Base-by-base conservation (phyloP, 1,139 yeast species). In the Yamadazyma spencermartinsiae region DNA sequence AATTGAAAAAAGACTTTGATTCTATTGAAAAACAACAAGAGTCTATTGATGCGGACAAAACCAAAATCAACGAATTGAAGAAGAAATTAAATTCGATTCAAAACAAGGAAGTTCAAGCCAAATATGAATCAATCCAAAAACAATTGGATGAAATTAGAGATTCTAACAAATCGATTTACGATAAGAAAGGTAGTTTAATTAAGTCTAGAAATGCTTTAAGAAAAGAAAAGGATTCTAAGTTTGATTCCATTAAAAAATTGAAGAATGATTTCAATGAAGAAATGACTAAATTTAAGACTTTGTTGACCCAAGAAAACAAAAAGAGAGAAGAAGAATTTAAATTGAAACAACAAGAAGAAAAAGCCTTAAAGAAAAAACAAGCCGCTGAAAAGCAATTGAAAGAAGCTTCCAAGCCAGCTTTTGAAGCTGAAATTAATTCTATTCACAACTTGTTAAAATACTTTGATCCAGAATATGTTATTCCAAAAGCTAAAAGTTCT, bases 341-440 rank as follows among this genome's bases (percentile, higher is more conserved):
- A 63, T 55, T 72, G 61, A 65, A 72, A 57, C 67, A 73, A 60
- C 63, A 70, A 48, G 66, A 76, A 50, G 80, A 82, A 60, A 83
- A 80, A 62, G 74, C 76, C 57, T 73, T 75, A 43, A 82, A 74
- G 59, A 75, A 76, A 52, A 73, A 80, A 63, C 80, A 79, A 47
- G 73, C 76, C 57, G 82, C 92, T 49, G 88, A 86, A 55, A 70
- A 73, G 48, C 76, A 77, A 55, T 72, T 82, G 61, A 70, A 75
- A 40, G 79, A 76, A 45, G 89, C 89, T 39, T 85, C 90, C 25
- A 72, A 74, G 54, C 96, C 98, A 32, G 98, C 97, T 28, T 90
- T 86, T 68, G 80, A 83, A 45, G 68, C 68, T 35, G 92, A 88
- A 66, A 81, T 87, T 54, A 74, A 72, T 52, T 72, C 83, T 45